Evolutionary conservation across 2,329 filamentous ascomycete species (phyloP), one percentile per base, ranked within the genome.

Genomic region (Cladosporium sp.): DNA sequence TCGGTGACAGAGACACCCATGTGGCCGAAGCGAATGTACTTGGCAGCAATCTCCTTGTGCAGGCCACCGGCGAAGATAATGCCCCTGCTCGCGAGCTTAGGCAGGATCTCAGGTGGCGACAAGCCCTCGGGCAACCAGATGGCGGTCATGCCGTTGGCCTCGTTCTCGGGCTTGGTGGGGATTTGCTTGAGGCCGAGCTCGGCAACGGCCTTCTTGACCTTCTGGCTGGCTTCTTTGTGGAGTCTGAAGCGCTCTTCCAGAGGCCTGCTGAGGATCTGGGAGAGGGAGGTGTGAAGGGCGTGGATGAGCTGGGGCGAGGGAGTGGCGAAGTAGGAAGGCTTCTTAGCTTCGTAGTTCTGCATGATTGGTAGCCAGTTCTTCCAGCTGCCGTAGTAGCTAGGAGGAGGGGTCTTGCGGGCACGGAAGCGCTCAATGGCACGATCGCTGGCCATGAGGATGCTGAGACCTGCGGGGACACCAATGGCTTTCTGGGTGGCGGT

Each of bases 291-390:
- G 84, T 99, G 90, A 39, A 99, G 86, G 57, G 95, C 95, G 79
- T 91, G 94, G 71, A 99, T 85, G 59, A 99, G 87, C 80, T 99
- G 95, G 16, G 95, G 95, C 5, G 93, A 93, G 0, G 95, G 95
- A 1, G 95, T 99, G 43, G 95, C 95, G 76, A 99, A 99, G 84
- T 99, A 99, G 2, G 93, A 96, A 43, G 95, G 88, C 83, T 98
- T 99, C 84, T 93, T 92, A 69, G 92, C 92, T 82, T 99, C 95
- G 80, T 99, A 99, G 82, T 97, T 98, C 82, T 95, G 89, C 94
- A 99, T 98, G 79, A 99, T 90, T 13, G 94, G 94, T 65, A 93
- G 83, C 95, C 95, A 99, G 81, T 98, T 98, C 85, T 93, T 93
- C 84, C 97, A 92, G 14, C 91, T 96, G 64, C 91, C 93, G 79